Percentiles rank a stretch among this genome's conserved stretches.
Conservation (phyloP, 768 basidiomycete species). For the Sporobolomyces pararoseus region DNA sequence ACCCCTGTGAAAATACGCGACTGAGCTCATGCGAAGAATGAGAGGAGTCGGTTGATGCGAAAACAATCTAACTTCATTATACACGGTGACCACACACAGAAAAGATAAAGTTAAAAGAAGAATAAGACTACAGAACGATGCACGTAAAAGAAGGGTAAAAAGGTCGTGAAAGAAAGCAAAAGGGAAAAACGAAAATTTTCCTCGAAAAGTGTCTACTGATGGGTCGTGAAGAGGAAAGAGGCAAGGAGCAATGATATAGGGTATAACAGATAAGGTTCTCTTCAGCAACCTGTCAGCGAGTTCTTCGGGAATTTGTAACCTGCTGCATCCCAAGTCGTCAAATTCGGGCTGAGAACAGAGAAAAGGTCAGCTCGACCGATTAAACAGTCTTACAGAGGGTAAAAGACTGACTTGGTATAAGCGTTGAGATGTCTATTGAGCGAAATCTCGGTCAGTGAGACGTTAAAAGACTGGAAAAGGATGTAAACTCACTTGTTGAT, state of each 20-base stretch:
- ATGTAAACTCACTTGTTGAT: conserved; percentile 46
- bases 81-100: too few species aligned
- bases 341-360: conserved; percentile 60
- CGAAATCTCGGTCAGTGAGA: not conserved
- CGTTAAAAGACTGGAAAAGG: not conserved
- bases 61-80: too few species aligned
- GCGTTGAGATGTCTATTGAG: conserved; percentile 29
- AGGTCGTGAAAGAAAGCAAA: conserved; percentile 4
- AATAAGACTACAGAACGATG: too few species aligned
- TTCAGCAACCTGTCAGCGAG: conserved; percentile 27
- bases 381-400: not conserved
- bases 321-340: conserved; percentile 78
- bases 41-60: too few species aligned
- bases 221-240: not conserved
- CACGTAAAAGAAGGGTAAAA: not conserved
- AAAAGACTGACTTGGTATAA: conserved; percentile 23
- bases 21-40: too few species aligned
- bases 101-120: too few species aligned
- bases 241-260: conserved; percentile 1
- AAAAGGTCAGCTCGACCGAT: not conserved
- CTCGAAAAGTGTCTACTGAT: not conserved
- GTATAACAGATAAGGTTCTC: not conserved
- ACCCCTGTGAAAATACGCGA: too few species aligned
- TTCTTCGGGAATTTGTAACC: conserved; percentile 75
- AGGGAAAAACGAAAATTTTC: too few species aligned